These are phyloP conservation scores for Xerocomellus chrysenteron DNA, from an alignment of 768 basidiomycete species.

Conservation along the genomic window DNA sequence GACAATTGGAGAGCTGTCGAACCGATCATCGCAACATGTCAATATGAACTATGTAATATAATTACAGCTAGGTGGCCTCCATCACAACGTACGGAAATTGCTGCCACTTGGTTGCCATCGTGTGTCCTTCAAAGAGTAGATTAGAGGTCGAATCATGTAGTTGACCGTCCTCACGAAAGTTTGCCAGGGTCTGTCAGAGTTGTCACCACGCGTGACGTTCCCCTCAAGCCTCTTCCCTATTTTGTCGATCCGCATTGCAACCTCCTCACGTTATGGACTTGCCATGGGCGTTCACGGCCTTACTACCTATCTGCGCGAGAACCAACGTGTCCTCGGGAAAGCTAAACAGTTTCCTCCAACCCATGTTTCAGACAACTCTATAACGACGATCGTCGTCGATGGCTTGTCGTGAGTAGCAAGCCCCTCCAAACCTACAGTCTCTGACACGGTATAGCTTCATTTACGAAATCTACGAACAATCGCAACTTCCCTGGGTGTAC, in stretches of 20 bases:
- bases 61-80: conserved; percentile 9
- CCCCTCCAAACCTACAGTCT: conserved; percentile 4
- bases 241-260: neutral
- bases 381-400: conserved; percentile 66
- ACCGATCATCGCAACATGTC: too few relatives aligned
- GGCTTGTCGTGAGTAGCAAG: conserved; percentile 76
- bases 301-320: conserved; percentile 50
- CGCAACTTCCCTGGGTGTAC: conserved; percentile 77
- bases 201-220: too few relatives aligned
- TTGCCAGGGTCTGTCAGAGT: too few relatives aligned
- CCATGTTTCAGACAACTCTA: conserved; percentile 3
- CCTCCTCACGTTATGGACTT: conserved; percentile 14
- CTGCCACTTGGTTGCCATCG: conserved; percentile 5
- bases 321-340: conserved; percentile 40
- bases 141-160: neutral
- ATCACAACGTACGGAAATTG: neutral
- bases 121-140: conserved; percentile 1
- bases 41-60: neutral
- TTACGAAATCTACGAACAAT: conserved; percentile 59
- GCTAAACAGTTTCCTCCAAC: conserved; percentile 30
- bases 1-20: neutral
- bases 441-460: conserved; percentile 57
- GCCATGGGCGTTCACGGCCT: conserved; percentile 54
- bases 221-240: neutral
- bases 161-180: neutral